Conservation (phyloP, 2,329 filamentous ascomycete species). For the Trichoderma brevicompactum region DNA sequence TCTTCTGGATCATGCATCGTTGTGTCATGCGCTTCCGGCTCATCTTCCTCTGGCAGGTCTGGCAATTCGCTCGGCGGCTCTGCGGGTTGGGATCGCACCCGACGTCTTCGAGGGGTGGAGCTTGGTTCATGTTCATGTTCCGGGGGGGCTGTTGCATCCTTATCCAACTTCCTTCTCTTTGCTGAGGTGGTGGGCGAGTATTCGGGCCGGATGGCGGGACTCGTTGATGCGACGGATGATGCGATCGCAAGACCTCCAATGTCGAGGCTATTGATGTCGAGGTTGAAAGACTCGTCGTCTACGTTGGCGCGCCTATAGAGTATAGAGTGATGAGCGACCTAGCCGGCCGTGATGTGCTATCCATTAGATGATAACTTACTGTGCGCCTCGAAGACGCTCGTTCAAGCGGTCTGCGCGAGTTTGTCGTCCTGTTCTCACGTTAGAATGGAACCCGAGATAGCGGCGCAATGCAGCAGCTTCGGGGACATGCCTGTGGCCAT, state of each 20-base stretch:
- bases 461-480: constrained; percentile 3
- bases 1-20: constrained; percentile 24
- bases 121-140: constrained; percentile 18
- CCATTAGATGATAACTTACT: constrained; percentile 49
- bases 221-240: constrained; percentile 37
- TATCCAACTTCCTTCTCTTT: constrained; percentile 49
- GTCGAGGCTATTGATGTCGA: constrained; percentile 53
- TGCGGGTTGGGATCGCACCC: constrained; percentile 31
- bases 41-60: constrained; percentile 39
- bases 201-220: constrained; percentile 32
- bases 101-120: constrained; percentile 31
- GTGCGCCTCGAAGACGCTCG: constrained; percentile 67
- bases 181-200: constrained; percentile 54
- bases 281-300: constrained; percentile 61
- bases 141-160: constrained; percentile 20
- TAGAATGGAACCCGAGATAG: background rate
- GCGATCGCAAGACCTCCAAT: constrained; percentile 30
- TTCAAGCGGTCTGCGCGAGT: constrained; percentile 66
- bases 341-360: background rate
- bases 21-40: constrained; percentile 30
- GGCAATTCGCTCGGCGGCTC: constrained; percentile 38
- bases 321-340: constrained; percentile 18
- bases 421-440: constrained; percentile 42
- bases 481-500: constrained; percentile 45
- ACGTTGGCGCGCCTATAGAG: constrained; percentile 57